These are phyloP conservation scores for Yamadazyma aaseri DNA, from an alignment of 1,139 yeast species.

Conservation along the genomic window DNA sequence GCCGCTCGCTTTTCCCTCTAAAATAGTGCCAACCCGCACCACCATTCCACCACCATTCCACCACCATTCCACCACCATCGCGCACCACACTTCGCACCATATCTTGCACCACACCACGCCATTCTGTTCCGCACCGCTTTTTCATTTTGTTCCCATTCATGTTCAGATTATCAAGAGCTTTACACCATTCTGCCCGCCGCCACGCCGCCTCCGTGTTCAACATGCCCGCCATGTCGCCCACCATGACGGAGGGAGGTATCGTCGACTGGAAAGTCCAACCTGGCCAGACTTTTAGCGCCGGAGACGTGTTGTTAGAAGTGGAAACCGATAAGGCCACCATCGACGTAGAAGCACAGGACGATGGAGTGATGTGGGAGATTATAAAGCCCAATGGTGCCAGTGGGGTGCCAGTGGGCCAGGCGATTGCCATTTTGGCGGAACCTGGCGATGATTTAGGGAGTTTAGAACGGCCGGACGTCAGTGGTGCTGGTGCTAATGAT, in stretches of 20 bases:
- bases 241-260: slow-evolving; percentile 97
- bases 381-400: slow-evolving; percentile 68
- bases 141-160: not conserved
- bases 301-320: slow-evolving; percentile 84
- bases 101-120: too few species aligned
- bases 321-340: slow-evolving; percentile 95
- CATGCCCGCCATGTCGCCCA: slow-evolving; percentile 99
- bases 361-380: slow-evolving; percentile 84
- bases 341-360: slow-evolving; percentile 91
- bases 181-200: slow-evolving; percentile 6
- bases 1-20: too few species aligned
- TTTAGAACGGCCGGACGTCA: slow-evolving; percentile 56
- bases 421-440: slow-evolving; percentile 88
- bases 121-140: too few species aligned
- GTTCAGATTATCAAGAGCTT: slow-evolving; percentile 4
- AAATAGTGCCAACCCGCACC: too few species aligned
- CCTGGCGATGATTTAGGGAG: slow-evolving; percentile 75
- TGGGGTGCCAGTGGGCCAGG: slow-evolving; percentile 80
- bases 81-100: not conserved
- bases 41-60: too few species aligned
- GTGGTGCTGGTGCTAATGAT: not conserved
- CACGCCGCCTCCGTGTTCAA: slow-evolving; percentile 59
- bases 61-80: slow-evolving; percentile 1
- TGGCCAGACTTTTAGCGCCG: slow-evolving; percentile 76
- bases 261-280: slow-evolving; percentile 88